These are phyloP conservation scores for Santalum album DNA, from an alignment of 164 flowering plant species.

Conservation along the genomic window DNA sequence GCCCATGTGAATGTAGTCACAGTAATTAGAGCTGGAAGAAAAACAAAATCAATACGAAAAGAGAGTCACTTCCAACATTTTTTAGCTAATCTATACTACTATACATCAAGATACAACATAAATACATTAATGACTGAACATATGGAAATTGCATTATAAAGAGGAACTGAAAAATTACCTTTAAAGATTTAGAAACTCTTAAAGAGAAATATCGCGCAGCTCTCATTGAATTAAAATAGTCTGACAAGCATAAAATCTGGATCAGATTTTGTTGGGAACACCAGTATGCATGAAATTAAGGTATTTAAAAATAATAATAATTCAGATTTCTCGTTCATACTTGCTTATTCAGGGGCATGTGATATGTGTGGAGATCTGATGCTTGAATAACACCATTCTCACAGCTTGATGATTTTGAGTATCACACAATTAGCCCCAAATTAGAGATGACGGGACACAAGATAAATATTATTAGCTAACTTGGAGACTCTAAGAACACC, in stretches of 20 bases:
- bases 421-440: not conserved
- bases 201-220: not conserved
- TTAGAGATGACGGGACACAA: too few relatives aligned
- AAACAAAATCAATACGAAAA: too few relatives aligned
- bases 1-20: too few relatives aligned
- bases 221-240: conserved; percentile 3
- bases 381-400: conserved; percentile 47
- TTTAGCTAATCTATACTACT: too few relatives aligned
- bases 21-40: too few relatives aligned
- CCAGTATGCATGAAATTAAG: not conserved
- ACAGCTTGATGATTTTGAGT: conserved; percentile 40
- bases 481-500: not conserved
- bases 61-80: too few relatives aligned
- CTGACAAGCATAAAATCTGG: not conserved
- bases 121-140: too few relatives aligned
- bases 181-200: conserved; percentile 5
- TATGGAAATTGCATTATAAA: not conserved
- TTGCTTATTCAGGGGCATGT: not conserved
- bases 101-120: too few relatives aligned
- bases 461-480: too few relatives aligned
- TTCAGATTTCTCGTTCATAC: not conserved
- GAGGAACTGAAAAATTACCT: not conserved
- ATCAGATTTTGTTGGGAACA: too few relatives aligned
- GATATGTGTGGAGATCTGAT: conserved; percentile 1
- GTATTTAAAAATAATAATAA: not conserved